Conservation (phyloP, 495 filamentous ascomycete species). For the Parathielavia hyrcaniae region DNA sequence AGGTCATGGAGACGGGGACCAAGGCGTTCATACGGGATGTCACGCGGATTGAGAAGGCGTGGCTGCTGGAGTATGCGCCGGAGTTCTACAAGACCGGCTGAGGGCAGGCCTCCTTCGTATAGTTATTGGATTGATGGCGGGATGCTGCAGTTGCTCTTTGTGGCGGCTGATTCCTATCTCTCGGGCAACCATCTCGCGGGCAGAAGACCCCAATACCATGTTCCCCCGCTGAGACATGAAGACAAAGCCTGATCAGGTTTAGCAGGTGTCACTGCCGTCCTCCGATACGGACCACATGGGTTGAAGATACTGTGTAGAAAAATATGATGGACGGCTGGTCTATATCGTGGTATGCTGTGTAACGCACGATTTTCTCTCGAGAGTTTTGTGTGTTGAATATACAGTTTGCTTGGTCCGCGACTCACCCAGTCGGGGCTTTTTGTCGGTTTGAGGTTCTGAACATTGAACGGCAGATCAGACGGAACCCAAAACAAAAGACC, state of each 20-base stretch:
- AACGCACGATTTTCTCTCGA: not conserved
- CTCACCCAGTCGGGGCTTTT: not conserved
- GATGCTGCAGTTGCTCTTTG: no score
- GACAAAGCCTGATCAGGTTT: no score
- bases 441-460: not conserved
- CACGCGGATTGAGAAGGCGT: slow-evolving; percentile 83
- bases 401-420: not conserved
- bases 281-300: no score
- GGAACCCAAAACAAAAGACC: not conserved
- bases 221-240: not conserved
- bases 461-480: not conserved
- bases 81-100: slow-evolving; percentile 64
- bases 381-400: not conserved
- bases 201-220: not conserved
- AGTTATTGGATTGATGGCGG: no score
- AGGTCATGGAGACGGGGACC: slow-evolving; percentile 82
- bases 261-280: no score
- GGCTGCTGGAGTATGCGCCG: slow-evolving; percentile 83
- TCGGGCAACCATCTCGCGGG: not conserved
- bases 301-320: no score
- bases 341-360: slow-evolving; percentile 2
- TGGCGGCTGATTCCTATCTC: no score
- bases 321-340: not conserved
- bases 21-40: slow-evolving; percentile 91
- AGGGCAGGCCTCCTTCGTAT: no score